phyloP scores from a whole-genome alignment of 2,329 filamentous ascomycete genomes.

The Fusarium abutilonis region DNA sequence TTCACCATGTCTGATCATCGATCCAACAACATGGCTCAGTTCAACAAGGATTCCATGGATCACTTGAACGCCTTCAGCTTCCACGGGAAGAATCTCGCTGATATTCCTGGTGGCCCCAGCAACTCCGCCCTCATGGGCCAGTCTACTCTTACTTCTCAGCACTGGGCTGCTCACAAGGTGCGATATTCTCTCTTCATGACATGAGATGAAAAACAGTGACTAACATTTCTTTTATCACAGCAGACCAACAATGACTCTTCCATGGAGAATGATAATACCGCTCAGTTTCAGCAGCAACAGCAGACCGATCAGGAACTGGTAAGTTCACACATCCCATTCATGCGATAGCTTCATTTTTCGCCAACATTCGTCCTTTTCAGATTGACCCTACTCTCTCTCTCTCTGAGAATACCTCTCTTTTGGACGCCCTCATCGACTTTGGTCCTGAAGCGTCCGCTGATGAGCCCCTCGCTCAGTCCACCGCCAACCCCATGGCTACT shows the following conservation, averaged over 20 bases:
- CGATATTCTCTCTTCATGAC: not conserved
- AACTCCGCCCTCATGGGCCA: not conserved
- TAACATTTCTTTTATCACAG: conserved; percentile 5
- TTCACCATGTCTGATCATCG: conserved; percentile 14
- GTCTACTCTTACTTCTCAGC: not conserved
- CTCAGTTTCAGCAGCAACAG: conserved; percentile 3
- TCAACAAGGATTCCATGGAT: not conserved
- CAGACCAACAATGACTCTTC: not conserved
- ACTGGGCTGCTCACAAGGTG: conserved; percentile 4
- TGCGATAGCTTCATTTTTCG: not conserved
- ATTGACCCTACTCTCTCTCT: not conserved
- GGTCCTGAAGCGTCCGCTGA: not conserved
- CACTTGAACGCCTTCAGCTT: not conserved
- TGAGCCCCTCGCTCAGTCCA: not conserved
- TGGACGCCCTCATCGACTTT: too few relatives aligned
- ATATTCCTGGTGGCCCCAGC: conserved; percentile 2
- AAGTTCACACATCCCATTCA: not conserved
- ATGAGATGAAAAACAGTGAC: conserved; percentile 8
- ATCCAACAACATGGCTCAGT: not conserved
- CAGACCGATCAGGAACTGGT: not conserved
- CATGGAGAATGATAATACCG: not conserved
- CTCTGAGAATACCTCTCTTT: too few relatives aligned
- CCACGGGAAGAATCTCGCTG: not conserved
- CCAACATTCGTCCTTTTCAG: conserved; percentile 1
- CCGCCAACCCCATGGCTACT: not conserved